Evolutionary conservation across 2,329 filamentous ascomycete genomes (phyloP).

Genomic region (Fusarium sp.): DNA sequence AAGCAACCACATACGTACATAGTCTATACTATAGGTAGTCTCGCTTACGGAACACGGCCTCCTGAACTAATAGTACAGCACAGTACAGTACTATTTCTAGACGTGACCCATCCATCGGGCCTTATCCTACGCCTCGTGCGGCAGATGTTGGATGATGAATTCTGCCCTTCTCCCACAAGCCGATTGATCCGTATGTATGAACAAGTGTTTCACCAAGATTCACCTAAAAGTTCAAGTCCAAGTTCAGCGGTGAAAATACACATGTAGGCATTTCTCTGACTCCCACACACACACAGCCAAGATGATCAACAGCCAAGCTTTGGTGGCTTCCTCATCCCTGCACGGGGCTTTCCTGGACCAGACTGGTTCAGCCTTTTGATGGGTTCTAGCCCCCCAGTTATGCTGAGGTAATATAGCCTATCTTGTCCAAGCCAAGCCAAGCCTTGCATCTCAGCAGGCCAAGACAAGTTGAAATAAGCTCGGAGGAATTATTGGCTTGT

Average conservation of each 20-base stretch:
- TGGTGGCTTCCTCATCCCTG: slow-evolving; percentile 26
- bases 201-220: background rate
- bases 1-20: slow-evolving; percentile 10
- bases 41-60: slow-evolving; percentile 24
- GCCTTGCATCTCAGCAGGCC: background rate
- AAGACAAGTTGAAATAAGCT: slow-evolving; percentile 32
- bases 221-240: background rate
- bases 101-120: slow-evolving; percentile 15
- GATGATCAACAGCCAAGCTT: slow-evolving; percentile 40
- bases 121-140: slow-evolving; percentile 22
- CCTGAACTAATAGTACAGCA: slow-evolving; percentile 11
- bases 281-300: slow-evolving; percentile 10
- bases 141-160: background rate
- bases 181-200: slow-evolving; percentile 2
- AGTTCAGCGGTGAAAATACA: slow-evolving; percentile 17
- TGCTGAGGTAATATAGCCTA: slow-evolving; percentile 29
- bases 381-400: slow-evolving; percentile 27
- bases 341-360: slow-evolving; percentile 29
- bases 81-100: slow-evolving; percentile 11
- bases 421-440: background rate
- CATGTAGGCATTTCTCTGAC: slow-evolving; percentile 3
- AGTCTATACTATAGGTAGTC: background rate
- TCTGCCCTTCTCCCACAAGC: background rate
- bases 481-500: slow-evolving; percentile 21
- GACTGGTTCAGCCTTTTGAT: slow-evolving; percentile 24